Evolutionary conservation across 140 eudicot genomes (phyloP), one percentile per base, ranked within the genome.

Genomic region (Senecio squalidus): DNA sequence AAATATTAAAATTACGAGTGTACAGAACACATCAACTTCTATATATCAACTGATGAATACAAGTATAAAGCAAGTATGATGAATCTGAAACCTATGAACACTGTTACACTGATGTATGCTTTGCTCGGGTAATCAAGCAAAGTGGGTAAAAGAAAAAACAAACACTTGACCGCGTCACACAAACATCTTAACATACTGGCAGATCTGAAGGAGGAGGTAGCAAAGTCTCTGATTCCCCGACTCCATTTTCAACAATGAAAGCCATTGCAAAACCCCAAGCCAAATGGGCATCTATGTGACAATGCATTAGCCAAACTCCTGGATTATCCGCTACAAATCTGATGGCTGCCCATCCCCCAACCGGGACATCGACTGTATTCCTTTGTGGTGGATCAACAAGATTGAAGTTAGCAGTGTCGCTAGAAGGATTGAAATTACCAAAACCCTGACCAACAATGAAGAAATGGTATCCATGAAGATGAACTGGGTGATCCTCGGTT

Each of bases 221-320:
- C 40, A 91, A 22, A 5, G 86, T 54, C 63, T 86, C 76, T 3
- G 65, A 61, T 58, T 76, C 75, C 13, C 95, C 95, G 2, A 55
- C 72, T 54, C 98, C 98, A 64, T 91, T 72, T 74, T 78, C 95
- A 45, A 91, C 95, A 23, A 74, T 44, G 60, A 91, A 91, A 41
- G 70, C 70, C 95, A 81, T 91, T 4, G 76, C 98, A 68, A 91
- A 74, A 18, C 98, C 98, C 98, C 98, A 91, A 17, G 74, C 77
- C 3, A 91, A 79, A 79, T 91, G 98, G 41, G 93, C 66, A 76
- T 91, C 98, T 34, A 91, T 79, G 80, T 91, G 98, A 71, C 98
- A 91, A 16, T 86, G 98, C 79, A 91, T 66, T 15, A 91, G 71
- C 98, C 98, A 90, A 52, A 76, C 82, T 52, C 82, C 82, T 64